A percentile compares a stretch with the other conserved stretches of the same genome.
Evolutionary conservation across 805 yeast genomes (phyloP).

Genomic region (Ogataea degrootiae): DNA sequence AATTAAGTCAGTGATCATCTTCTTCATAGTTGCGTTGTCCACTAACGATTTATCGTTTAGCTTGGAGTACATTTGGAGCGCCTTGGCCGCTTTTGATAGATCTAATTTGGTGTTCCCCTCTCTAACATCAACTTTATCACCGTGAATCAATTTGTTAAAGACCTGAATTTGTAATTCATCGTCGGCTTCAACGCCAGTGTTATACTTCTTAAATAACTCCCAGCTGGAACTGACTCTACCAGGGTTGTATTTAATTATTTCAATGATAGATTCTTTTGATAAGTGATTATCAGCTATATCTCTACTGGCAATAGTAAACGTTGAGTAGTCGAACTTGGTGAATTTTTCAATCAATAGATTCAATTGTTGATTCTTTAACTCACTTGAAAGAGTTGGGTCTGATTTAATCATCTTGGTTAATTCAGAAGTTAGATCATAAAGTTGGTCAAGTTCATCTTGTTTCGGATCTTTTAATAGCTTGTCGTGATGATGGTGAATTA

Average conservation of each 20-base stretch:
- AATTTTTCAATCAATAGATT: conserved; percentile 23
- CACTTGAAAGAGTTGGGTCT: conserved; percentile 5
- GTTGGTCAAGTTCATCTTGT: conserved; percentile 1
- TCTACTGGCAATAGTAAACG: conserved; percentile 15
- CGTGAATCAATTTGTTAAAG: conserved; percentile 18
- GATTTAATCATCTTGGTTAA: background rate
- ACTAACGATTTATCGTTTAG: conserved; percentile 12
- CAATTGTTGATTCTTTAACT: conserved; percentile 13
- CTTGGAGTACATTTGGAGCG: conserved; percentile 10
- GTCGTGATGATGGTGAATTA: conserved; percentile 1
- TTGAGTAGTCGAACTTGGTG: conserved; percentile 23
- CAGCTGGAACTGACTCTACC: conserved; percentile 32
- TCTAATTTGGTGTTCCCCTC: conserved; percentile 17
- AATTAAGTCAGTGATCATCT: conserved; percentile 15
- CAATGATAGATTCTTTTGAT: conserved; percentile 13
- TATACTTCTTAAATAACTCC: conserved; percentile 22
- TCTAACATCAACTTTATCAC: conserved; percentile 19
- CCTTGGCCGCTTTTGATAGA: conserved; percentile 7
- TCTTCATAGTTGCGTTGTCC: conserved; percentile 4
- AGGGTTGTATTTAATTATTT: conserved; percentile 31
- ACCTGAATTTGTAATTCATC: conserved; percentile 12
- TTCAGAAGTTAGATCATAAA: conserved; percentile 1
- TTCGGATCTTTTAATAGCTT: background rate
- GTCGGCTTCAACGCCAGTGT: background rate
- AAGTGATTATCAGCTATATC: conserved; percentile 5